Percentiles rank a stretch among this genome's conserved stretches.
Conservation (phyloP, 2,329 filamentous ascomycete genomes). For the Clonostachys chloroleuca region DNA sequence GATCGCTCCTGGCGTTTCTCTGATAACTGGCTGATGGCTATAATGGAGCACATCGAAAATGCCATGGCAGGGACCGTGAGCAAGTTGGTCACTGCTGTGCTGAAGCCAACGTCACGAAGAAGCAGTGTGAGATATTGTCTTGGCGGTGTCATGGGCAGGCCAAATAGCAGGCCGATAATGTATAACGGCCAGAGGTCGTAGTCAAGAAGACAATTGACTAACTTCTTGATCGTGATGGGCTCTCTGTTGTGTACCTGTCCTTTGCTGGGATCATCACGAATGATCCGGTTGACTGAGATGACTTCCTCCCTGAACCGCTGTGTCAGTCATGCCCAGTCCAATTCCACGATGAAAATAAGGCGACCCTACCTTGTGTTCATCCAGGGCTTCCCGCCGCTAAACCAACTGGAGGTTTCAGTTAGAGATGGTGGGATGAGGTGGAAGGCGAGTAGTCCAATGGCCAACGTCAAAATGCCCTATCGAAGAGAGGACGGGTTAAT, state of each 20-base stretch:
- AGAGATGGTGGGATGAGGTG: conserved; percentile 21
- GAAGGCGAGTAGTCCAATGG: conserved; percentile 16
- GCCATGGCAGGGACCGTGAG: conserved; percentile 54
- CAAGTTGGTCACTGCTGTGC: conserved; percentile 54
- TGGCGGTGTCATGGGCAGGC: conserved; percentile 13
- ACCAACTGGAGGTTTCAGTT: conserved; percentile 45
- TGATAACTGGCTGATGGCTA: conserved; percentile 22
- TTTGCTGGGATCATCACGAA: conserved; percentile 51
- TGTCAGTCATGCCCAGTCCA: conserved; percentile 38
- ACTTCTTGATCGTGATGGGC: conserved; percentile 35
- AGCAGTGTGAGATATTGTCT: conserved; percentile 17
- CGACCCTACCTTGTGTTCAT: conserved; percentile 8
- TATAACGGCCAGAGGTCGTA: conserved; percentile 54
- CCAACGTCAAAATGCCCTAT: conserved; percentile 9
- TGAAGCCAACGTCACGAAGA: conserved; percentile 13
- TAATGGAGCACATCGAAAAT: conserved; percentile 31
- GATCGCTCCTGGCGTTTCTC: conserved; percentile 18
- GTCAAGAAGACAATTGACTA: conserved; percentile 43
- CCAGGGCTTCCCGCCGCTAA: conserved; percentile 3
- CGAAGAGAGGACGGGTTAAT: conserved; percentile 1
- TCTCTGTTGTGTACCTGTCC: conserved; percentile 51
- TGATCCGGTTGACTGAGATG: conserved; percentile 51
- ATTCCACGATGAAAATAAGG: conserved; percentile 35
- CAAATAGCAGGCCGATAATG: conserved; percentile 26
- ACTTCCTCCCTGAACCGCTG: conserved; percentile 38